Percentiles rank a stretch among this genome's conserved stretches.
phyloP scores from a whole-genome alignment of 495 filamentous ascomycete species.

The Lasiosphaeria miniovina region DNA sequence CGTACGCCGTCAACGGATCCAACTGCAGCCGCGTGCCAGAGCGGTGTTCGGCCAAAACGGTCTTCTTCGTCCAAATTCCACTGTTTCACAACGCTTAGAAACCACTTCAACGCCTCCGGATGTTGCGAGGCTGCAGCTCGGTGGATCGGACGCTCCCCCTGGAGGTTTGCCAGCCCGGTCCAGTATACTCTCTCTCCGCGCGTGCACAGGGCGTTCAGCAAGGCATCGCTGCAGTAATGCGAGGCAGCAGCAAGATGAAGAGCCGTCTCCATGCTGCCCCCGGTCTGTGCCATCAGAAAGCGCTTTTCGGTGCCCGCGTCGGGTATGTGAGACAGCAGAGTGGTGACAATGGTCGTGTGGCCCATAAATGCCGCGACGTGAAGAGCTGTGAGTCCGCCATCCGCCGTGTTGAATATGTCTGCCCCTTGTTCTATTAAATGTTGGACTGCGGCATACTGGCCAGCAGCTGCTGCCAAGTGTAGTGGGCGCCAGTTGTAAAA shows the following conservation, averaged over 20 bases:
- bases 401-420: neutral
- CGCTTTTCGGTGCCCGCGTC: neutral
- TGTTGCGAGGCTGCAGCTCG: neutral
- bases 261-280: neutral
- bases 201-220: neutral
- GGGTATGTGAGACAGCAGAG: neutral
- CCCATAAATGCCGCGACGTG: neutral
- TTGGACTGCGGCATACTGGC: neutral
- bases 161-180: neutral
- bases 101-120: neutral
- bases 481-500: neutral
- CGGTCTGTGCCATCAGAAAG: neutral
- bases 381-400: neutral
- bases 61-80: neutral
- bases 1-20: neutral
- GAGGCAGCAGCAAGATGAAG: neutral
- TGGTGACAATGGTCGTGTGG: neutral
- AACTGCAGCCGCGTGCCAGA: conserved; percentile 7
- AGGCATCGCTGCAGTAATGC: neutral
- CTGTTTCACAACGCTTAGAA: neutral
- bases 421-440: neutral
- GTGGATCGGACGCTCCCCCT: neutral
- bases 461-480: neutral
- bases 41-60: conserved; percentile 3
- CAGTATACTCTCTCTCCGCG: neutral